These are phyloP conservation scores for Flaveria linearis DNA, from an alignment of 129 eudicot genomes.

Conservation along the genomic window DNA sequence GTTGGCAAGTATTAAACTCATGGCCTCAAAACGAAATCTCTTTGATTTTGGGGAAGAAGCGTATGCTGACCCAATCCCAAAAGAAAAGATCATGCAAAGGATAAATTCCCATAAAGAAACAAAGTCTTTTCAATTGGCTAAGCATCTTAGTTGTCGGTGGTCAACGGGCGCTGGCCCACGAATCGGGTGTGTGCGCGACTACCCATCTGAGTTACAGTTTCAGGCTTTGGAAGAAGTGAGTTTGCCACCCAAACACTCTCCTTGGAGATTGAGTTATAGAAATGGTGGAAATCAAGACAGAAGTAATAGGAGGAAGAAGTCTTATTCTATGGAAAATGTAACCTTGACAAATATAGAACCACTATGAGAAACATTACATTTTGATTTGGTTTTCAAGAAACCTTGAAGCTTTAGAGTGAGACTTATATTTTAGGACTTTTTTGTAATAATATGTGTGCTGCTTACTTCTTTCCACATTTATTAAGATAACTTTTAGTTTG, in stretches of 20 bases:
- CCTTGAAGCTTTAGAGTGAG: conserved; percentile 13
- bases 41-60: conserved; percentile 53
- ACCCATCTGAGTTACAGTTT: conserved; percentile 62
- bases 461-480: conserved; percentile 13
- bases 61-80: conserved; percentile 43
- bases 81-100: conserved; percentile 57
- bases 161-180: conserved; percentile 81
- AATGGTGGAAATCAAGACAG: conserved; percentile 9
- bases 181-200: conserved; percentile 78
- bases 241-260: conserved; percentile 51
- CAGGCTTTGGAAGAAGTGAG: conserved; percentile 56
- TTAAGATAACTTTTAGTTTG: neutral
- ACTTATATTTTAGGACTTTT: neutral
- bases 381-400: conserved; percentile 14
- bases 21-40: conserved; percentile 55
- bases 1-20: conserved; percentile 45
- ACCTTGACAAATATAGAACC: conserved; percentile 25
- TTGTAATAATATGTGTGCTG: conserved; percentile 6
- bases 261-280: conserved; percentile 21
- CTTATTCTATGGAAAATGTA: conserved; percentile 33
- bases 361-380: conserved; percentile 18
- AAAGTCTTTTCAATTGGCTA: conserved; percentile 62
- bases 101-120: conserved; percentile 59
- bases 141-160: conserved; percentile 64
- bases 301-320: conserved; percentile 24